Percentiles rank a stretch among this genome's conserved stretches.
Conservation (phyloP, 2,329 filamentous ascomycete genomes). For the Fusarium subglutinans region DNA sequence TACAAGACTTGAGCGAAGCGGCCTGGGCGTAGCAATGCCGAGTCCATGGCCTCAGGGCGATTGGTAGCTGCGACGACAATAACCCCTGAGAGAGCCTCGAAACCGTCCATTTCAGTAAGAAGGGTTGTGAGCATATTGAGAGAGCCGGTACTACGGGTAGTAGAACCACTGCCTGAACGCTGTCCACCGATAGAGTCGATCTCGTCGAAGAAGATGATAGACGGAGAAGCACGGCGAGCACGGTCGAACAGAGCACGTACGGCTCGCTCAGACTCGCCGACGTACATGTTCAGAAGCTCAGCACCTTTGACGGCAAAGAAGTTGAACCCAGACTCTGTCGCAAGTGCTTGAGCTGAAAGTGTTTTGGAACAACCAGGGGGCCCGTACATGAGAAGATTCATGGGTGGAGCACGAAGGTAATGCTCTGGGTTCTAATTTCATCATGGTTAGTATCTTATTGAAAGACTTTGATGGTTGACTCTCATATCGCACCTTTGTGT, state of each 20-base stretch:
- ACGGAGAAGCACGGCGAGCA: constrained; percentile 84
- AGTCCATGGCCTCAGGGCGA: constrained; percentile 84
- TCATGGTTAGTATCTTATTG: constrained; percentile 8
- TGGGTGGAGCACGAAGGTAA: constrained; percentile 68
- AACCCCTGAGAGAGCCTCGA: constrained; percentile 84
- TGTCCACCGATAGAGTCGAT: constrained; percentile 83
- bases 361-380: constrained; percentile 97
- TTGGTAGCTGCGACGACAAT: constrained; percentile 93
- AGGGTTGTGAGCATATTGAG: constrained; percentile 90
- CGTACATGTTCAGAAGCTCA: constrained; percentile 95
- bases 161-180: constrained; percentile 55
- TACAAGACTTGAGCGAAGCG: constrained; percentile 88
- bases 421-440: constrained; percentile 44
- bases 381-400: constrained; percentile 86
- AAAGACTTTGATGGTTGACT: background rate
- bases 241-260: constrained; percentile 87
- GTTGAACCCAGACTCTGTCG: constrained; percentile 89
- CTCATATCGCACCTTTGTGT: constrained; percentile 45
- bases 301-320: constrained; percentile 95
- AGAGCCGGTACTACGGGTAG: constrained; percentile 53
- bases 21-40: constrained; percentile 85
- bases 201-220: constrained; percentile 97
- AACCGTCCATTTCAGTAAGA: constrained; percentile 95
- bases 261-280: constrained; percentile 90
- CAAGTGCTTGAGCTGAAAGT: constrained; percentile 87